Evolutionary conservation across 257 asterid species (phyloP), one percentile per base, ranked within the genome.

Genomic region (Plectranthus barbatus): DNA sequence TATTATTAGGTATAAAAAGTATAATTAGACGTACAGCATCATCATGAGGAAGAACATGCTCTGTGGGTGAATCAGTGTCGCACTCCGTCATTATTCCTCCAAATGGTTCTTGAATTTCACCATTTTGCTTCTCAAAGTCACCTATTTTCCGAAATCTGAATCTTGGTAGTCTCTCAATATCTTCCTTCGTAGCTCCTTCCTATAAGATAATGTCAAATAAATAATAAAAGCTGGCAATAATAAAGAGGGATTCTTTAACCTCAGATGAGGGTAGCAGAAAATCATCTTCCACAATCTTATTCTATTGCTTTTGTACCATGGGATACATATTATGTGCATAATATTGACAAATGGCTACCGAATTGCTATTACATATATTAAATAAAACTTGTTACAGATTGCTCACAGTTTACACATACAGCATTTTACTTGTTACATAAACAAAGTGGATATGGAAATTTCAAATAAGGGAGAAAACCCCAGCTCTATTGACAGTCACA

Each of bases 61-160:
- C 95, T 26, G 71, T 59, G 57, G 97, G 97, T 5, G 87, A 60
- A 39, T 84, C 95, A 17, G 94, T 77, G 70, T 26, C 31, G 31
- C 31, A 26, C 31, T 26, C 31, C 3, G 31, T 26, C 31, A 26
- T 26, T 26, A 26, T 76, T 46, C 99, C 99, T 46, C 97, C 96
- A 77, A 85, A 89, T 34, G 99, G 87, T 77, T 86, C 96, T 82
- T 89, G 91, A 66, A 87, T 83, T 74, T 89, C 96, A 8, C 91
- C 95, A 72, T 81, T 89, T 79, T 83, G 91, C 78, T 92, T 92
- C 80, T 85, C 99, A 50, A 84, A 85, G 62, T 92, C 94, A n/a
- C 95, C 94, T 60, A 92, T 86, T 81, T 74, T 83, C n/a, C 85
- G 84, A 49, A 92, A 92, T 66, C 73, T 89, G 90, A 76, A 92